Base-by-base conservation (phyloP, 116 monocot genomes). In the Iris pallida region DNA sequence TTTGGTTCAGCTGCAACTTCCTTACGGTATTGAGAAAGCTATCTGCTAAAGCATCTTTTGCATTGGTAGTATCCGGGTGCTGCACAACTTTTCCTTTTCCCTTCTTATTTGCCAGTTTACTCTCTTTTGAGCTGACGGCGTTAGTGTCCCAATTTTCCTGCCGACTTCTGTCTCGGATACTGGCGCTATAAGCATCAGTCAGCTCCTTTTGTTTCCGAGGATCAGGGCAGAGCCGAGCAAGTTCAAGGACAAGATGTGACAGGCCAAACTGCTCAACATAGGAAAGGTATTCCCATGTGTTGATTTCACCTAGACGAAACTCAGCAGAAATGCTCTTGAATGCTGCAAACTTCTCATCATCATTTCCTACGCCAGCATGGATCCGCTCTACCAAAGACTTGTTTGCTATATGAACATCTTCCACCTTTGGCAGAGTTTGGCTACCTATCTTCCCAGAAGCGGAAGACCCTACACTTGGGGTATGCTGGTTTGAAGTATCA, bases 181-280 rank as follows among this genome's bases (percentile, higher is more conserved):
- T 88, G 6, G 85, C 75, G 66, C 79, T 69, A 65, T 88, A 98
- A 4, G 85, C 80, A 63, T 90, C 86, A 63, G 79, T 68, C 19
- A 98, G 90, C 42, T 93, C 93, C 63, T 75, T 81, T 82, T 88
- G 85, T 65, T 93, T 98, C 57, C 76, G 70, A 48, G 68, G 44
- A 79, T 98, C 93, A 61, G 98, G 98, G 57, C 86, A 93, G 9
- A 98, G 90, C 53, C 79, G 61, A 18, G 98, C 98, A 70, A 93
- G 82, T 47, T 98, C 98, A 58, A 73, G 75, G 76, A 90, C 71
- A 52, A 98, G 88, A 82, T 93, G 87, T 7, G 69, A 72, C 52
- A 98, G 78, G 19, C 90, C 90, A 82, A 98, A 93, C 71, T 98
- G 93, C 70, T 88, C 75, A 8, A 90, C 90, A 79, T 86, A 93